Evolutionary conservation across 2,329 filamentous ascomycete species (phyloP), one percentile per base, ranked within the genome.

Genomic region (Davidsoniella virescens): DNA sequence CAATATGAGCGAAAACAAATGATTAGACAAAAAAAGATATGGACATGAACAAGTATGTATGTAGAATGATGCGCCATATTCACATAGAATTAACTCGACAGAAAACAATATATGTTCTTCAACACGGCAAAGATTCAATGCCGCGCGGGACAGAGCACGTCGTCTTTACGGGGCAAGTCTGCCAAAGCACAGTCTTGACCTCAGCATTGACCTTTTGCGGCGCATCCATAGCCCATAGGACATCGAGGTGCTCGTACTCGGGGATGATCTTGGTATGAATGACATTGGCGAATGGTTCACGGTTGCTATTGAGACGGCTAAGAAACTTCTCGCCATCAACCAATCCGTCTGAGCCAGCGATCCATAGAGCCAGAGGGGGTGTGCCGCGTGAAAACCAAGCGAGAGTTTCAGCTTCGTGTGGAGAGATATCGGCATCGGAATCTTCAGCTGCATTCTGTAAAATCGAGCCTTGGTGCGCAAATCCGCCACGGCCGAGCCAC

Each of bases 211-310:
- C 84, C 62, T 90, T 76, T 44, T 90, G 80, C 14, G 87, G 77
- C 0, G 80, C 78, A 60, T 95, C 87, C 71, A 95, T 86, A 0
- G 88, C 87, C 90, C 90, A 95, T 37, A 96, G 78, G 1, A 95
- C 86, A 65, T 95, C 90, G 4, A 96, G 72, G 64, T 96, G 90
- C 66, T 95, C 90, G 62, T 94, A 94, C 44, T 82, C 85, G 2
- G 85, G 78, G 41, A 95, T 83, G 18, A 93, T 70, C 61, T 86
- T 93, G 55, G 75, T 75, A 64, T 94, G 84, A 4, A 94, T 84
- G 4, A 95, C 67, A 38, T 74, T 70, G 7, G 93, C 86, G 59
- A 86, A 71, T 1, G 90, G 90, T 63, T 96, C 90, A 23, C 84
- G 71, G 0, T 83, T 84, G 40, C 75, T 73, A 58, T 84, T 74